Evolutionary conservation across 225 moss, liverwort and hornwort species (phyloP).

Genomic region (Pleurozium schreberi): DNA sequence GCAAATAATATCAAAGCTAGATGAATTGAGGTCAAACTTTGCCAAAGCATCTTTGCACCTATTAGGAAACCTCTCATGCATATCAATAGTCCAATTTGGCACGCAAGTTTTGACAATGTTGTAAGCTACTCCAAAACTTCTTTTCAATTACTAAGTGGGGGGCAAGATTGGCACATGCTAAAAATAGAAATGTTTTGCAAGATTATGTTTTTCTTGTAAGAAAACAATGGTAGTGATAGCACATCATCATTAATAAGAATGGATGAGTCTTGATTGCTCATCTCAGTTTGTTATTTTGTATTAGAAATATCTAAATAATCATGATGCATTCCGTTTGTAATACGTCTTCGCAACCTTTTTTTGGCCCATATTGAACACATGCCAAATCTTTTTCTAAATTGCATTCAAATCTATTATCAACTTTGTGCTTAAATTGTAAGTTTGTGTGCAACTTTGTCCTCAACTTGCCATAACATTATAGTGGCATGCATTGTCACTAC

Average conservation of each 20-base stretch:
- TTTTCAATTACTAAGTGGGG: background rate
- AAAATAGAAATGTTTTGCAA: background rate
- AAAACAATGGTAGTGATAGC: background rate
- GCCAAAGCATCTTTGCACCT: background rate
- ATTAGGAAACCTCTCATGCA: background rate
- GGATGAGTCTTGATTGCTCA: background rate
- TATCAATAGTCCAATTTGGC: background rate
- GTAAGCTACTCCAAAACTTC: background rate
- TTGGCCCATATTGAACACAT: too few species aligned
- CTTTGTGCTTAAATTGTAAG: background rate
- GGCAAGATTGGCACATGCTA: rapidly evolving
- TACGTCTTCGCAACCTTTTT: background rate
- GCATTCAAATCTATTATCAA: background rate
- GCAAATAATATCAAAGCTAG: background rate
- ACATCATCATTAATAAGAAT: background rate
- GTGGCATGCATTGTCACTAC: too few species aligned
- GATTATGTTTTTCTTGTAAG: too few species aligned
- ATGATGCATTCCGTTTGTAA: background rate
- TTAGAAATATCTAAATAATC: background rate
- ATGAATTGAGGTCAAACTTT: background rate
- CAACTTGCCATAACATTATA: background rate
- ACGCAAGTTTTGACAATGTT: background rate
- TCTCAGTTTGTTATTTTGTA: rapidly evolving
- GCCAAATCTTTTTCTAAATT: background rate
- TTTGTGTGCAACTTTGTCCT: background rate